Percentiles rank a stretch among this genome's conserved stretches.
Evolutionary conservation across 2,329 filamentous ascomycete species (phyloP).

Genomic region (Cercospora sp.): DNA sequence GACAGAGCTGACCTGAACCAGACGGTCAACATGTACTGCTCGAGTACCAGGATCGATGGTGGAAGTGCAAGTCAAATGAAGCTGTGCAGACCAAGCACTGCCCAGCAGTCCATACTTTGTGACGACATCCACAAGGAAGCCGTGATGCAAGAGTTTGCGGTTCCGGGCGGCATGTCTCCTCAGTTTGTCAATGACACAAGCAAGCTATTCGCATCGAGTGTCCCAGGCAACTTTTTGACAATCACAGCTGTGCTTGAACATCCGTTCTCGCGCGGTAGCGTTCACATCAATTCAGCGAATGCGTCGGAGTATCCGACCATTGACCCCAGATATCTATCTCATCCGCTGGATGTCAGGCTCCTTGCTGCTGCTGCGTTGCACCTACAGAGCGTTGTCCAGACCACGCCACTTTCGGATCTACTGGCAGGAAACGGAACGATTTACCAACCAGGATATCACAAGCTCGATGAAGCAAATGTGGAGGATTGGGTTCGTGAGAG

Average conservation of each 20-base stretch:
- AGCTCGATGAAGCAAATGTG: slow-evolving; percentile 10
- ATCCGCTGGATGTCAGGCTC: slow-evolving; percentile 50
- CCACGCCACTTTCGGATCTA: slow-evolving; percentile 8
- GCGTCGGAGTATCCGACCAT: slow-evolving; percentile 27
- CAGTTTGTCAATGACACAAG: slow-evolving; percentile 30
- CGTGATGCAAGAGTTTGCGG: slow-evolving; percentile 29
- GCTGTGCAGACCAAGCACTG: not conserved
- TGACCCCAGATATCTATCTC: slow-evolving; percentile 36
- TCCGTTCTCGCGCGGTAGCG: slow-evolving; percentile 48
- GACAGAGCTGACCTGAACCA: not conserved
- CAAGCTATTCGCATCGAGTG: slow-evolving; percentile 26
- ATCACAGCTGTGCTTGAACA: slow-evolving; percentile 57
- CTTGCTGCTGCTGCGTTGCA: slow-evolving; percentile 15
- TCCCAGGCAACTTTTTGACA: slow-evolving; percentile 51
- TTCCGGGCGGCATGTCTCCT: slow-evolving; percentile 30
- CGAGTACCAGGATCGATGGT: not conserved
- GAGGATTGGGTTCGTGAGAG: slow-evolving; percentile 17
- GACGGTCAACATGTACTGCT: slow-evolving; percentile 9
- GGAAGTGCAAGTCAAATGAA: not conserved
- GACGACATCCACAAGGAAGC: slow-evolving; percentile 23
- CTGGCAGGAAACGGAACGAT: slow-evolving; percentile 10
- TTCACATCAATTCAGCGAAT: slow-evolving; percentile 37
- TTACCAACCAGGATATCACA: slow-evolving; percentile 16
- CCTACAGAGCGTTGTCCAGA: slow-evolving; percentile 13
- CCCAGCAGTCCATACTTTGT: slow-evolving; percentile 23